Percentiles rank a stretch among this genome's conserved stretches.
phyloP scores from a whole-genome alignment of 352 stramenopile species.

The Phytophthora crassamura region DNA sequence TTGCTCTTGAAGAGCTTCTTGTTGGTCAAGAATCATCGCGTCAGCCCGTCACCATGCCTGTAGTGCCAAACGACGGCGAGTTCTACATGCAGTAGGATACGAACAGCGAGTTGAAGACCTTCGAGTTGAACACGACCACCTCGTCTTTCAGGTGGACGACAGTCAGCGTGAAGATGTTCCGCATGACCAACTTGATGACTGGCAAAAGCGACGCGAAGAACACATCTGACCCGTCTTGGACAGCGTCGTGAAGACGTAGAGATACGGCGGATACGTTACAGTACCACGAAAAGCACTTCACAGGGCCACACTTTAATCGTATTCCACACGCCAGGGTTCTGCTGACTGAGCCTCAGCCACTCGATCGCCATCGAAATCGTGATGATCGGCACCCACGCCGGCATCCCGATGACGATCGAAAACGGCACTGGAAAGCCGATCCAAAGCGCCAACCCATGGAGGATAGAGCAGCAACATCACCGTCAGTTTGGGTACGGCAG shows the following conservation, averaged over 20 bases:
- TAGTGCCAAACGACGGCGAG: conserved; percentile 26
- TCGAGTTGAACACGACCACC: conserved; percentile 31
- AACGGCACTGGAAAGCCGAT: conserved; percentile 33
- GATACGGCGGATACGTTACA: conserved; percentile 34
- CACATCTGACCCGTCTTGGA: conserved; percentile 1
- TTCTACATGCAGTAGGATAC: conserved; percentile 41
- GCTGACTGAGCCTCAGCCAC: conserved; percentile 18
- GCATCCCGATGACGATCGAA: conserved; percentile 21
- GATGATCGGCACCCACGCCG: conserved; percentile 23
- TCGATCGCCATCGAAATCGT: conserved; percentile 7
- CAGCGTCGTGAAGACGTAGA: conserved; percentile 27
- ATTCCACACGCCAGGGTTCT: conserved; percentile 11
- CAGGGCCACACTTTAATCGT: conserved; percentile 28
- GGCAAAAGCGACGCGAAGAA: conserved; percentile 33
- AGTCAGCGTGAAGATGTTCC: conserved; percentile 21
- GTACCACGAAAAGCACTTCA: conserved; percentile 20
- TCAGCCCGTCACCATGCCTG: conserved; percentile 20
- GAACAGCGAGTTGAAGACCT: conserved; percentile 38
- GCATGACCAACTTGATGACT: conserved; percentile 24
- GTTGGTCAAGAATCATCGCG: too few relatives aligned
- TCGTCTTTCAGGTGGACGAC: conserved; percentile 32
- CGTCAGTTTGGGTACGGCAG: conserved; percentile 18
- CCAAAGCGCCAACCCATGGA: background rate
- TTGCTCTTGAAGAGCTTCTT: too few relatives aligned
- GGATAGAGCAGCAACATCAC: too few relatives aligned